phyloP scores from a whole-genome alignment of 1,284 basidiomycete species.

The Cryptococcus floricola region DNA sequence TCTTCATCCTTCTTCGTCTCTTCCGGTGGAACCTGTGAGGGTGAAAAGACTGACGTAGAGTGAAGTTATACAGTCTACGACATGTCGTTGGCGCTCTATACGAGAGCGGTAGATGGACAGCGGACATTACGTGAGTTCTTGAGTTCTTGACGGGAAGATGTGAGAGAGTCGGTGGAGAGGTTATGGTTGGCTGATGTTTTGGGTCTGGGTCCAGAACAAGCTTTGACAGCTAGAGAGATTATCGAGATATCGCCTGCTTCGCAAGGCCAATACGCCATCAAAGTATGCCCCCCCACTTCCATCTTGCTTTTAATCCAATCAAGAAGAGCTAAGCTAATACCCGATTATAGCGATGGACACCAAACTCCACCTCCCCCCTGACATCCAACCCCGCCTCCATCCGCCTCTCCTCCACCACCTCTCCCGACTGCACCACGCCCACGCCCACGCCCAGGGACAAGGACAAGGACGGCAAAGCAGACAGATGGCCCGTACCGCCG shows the following conservation, averaged over 20 bases:
- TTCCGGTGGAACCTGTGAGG: too few relatives aligned
- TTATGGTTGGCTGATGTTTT: conserved; percentile 7
- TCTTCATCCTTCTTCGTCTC: too few relatives aligned
- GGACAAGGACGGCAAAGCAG: neutral
- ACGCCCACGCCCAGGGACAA: too few relatives aligned
- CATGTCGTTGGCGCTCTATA: conserved; percentile 14
- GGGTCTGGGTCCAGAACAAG: conserved; percentile 25
- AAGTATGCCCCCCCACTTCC: conserved; percentile 1
- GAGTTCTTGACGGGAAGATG: neutral
- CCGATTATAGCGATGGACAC: conserved; percentile 12
- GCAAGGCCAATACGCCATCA: conserved; percentile 16
- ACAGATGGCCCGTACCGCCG: conserved; percentile 6
- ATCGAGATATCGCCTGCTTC: conserved; percentile 30
- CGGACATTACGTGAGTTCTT: conserved; percentile 24
- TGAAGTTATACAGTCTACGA: conserved; percentile 19
- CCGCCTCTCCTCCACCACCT: conserved; percentile 8
- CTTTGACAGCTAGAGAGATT: conserved; percentile 38
- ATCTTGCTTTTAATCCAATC: neutral
- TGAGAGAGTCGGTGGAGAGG: neutral
- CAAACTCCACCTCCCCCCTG: conserved; percentile 1
- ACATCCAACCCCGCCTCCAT: conserved; percentile 13
- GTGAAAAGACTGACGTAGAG: neutral
- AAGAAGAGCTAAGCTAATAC: neutral
- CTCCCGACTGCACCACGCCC: neutral
- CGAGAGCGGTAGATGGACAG: conserved; percentile 15